phyloP scores from a whole-genome alignment of 2,329 filamentous ascomycete species.

The Fusarium sp. region DNA sequence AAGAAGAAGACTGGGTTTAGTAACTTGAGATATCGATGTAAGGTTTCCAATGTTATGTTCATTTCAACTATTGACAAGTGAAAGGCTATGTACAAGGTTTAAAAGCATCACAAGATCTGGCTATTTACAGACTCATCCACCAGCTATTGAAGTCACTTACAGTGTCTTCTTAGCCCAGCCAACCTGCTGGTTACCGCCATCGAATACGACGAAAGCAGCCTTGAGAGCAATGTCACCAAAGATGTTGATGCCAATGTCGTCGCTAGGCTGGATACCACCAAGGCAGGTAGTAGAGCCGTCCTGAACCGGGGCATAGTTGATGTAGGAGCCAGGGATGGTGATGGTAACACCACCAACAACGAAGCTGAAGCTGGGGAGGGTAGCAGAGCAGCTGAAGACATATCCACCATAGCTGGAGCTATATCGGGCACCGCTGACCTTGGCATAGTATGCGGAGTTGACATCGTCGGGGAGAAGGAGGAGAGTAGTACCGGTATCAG shows the following conservation, averaged over 20 bases:
- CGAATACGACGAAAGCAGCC: slow-evolving; percentile 67
- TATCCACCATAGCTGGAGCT: slow-evolving; percentile 54
- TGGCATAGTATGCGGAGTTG: slow-evolving; percentile 58
- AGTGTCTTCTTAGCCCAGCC: slow-evolving; percentile 35
- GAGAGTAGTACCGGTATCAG: slow-evolving; percentile 71
- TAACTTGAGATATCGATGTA: fast-evolving
- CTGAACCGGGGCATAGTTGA: slow-evolving; percentile 60
- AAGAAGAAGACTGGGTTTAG: fast-evolving
- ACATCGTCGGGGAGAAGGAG: slow-evolving; percentile 66
- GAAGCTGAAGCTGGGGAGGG: slow-evolving; percentile 61
- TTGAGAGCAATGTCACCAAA: slow-evolving; percentile 71
- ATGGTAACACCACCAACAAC: slow-evolving; percentile 68
- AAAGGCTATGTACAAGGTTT: not conserved
- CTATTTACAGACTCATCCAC: not conserved
- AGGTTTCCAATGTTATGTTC: not conserved
- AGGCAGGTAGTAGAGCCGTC: slow-evolving; percentile 65
- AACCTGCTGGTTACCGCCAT: slow-evolving; percentile 46
- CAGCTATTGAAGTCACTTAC: not conserved
- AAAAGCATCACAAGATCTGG: not conserved
- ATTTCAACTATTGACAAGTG: not conserved
- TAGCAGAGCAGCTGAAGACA: slow-evolving; percentile 56
- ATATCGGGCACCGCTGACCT: slow-evolving; percentile 55
- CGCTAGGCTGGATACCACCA: slow-evolving; percentile 71
- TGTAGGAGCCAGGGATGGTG: slow-evolving; percentile 62
- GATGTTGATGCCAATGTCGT: slow-evolving; percentile 59